Base-by-base conservation (phyloP, 768 basidiomycete genomes). In the Chiua virens region DNA sequence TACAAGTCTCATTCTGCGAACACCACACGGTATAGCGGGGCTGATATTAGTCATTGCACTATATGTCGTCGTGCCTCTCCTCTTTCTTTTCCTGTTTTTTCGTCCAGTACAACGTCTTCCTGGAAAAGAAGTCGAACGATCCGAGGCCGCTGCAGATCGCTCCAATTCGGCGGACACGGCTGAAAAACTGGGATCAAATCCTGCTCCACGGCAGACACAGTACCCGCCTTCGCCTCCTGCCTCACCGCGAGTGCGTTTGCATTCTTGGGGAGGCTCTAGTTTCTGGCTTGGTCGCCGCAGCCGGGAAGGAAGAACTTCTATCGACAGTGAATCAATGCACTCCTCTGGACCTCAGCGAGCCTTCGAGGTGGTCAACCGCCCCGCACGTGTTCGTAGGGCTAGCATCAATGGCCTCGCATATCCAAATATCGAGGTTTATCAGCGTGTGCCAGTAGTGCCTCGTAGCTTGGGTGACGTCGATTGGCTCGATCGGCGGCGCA, bases 401-500 rank as follows among this genome's bases (percentile, higher is more conserved):
- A 79, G 78, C 42, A 70, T 61, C 20, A 73, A 75, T 35, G 75
- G 75, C 25, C 66, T 76, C 20, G 64, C 68, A 25, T 72, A 68
- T 40, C 65, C 61, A 63, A 71, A 53, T 74, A 82, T 56, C 78
- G 76, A 47, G 71, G 73, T 43, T 37, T 77, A 63, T 75, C 84
- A 60, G 55, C 75, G 64, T 62, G 71, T 65, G 60, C 79, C 61
- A 61, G 73, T 54, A 35, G 65, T 75, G 15, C 74, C 79, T 27
- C 74, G 81, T 50, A 83, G 78, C 54, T 71, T 89, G 35, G 81
- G 82, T 27, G 87, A 92, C 62, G 73, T 88, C 44, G 88, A 88
- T 62, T 92, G 90, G 90, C 72, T 90, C 30, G 79, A 85, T 50
- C 80, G 86, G 45, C 76, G 90, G 46, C 79, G 88, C 50, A 89